These are phyloP conservation scores for Cephalotrichum gorgonifer DNA, from an alignment of 2,329 filamentous ascomycete species.

Conservation along the genomic window DNA sequence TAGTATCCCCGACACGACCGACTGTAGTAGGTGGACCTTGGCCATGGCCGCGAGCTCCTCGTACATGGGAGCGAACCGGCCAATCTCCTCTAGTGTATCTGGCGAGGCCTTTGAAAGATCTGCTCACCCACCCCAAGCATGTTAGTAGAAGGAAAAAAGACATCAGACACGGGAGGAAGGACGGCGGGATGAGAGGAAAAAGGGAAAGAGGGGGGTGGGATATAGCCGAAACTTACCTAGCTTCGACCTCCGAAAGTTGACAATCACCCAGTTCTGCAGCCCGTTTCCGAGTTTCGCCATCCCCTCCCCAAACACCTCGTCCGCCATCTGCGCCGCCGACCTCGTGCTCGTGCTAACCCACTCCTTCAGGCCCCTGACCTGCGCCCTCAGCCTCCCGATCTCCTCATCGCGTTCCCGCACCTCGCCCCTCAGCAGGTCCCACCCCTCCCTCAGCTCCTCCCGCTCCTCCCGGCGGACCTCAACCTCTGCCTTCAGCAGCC, in stretches of 20 bases:
- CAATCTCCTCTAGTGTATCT: conserved; percentile 29
- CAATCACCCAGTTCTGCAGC: conserved; percentile 65
- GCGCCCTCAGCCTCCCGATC: conserved; percentile 40
- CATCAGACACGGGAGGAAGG: not conserved
- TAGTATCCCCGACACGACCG: conserved; percentile 47
- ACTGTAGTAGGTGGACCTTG: conserved; percentile 54
- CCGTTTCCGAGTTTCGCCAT: conserved; percentile 55
- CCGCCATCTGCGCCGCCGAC: conserved; percentile 49
- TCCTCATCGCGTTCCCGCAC: conserved; percentile 44
- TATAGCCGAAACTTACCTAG: conserved; percentile 38
- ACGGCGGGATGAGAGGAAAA: not conserved
- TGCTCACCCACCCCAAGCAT: conserved; percentile 17
- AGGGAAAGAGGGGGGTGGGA: too few relatives aligned
- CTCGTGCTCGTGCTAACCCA: conserved; percentile 60
- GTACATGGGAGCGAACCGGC: conserved; percentile 46
- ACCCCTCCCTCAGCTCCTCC: conserved; percentile 37
- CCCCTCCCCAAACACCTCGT: conserved; percentile 54
- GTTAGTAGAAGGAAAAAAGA: not conserved
- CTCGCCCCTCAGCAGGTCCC: conserved; percentile 34
- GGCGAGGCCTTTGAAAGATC: conserved; percentile 32
- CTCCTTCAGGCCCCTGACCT: conserved; percentile 59
- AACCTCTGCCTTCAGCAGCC: conserved; percentile 38
- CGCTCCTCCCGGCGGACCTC: conserved; percentile 34
- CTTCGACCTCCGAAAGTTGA: conserved; percentile 55
- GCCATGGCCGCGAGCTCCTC: conserved; percentile 39